phyloP scores from a whole-genome alignment of 805 yeast genomes.

The Yamadazyma olivae region DNA sequence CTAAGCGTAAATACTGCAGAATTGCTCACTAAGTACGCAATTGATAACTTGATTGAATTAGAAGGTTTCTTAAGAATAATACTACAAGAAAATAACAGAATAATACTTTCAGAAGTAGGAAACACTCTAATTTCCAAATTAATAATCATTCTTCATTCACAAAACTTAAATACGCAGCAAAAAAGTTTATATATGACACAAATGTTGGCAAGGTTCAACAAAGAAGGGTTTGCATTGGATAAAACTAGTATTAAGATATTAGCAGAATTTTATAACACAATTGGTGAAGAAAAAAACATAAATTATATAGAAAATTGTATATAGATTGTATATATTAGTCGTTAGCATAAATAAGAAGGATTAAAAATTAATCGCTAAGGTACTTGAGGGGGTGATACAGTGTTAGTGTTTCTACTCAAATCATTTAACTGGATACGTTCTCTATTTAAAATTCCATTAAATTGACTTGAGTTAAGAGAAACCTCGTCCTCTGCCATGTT shows the following conservation, averaged over 20 bases:
- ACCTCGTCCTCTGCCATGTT: constrained; percentile 13
- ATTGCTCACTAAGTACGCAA: constrained; percentile 1
- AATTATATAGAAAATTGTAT: constrained; percentile 5
- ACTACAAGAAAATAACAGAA: background rate
- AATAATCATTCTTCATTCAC: constrained; percentile 1
- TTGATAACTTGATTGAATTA: constrained; percentile 7
- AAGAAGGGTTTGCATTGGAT: constrained; percentile 3
- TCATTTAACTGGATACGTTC: constrained; percentile 5
- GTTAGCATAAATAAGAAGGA: background rate
- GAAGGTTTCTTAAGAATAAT: constrained; percentile 9
- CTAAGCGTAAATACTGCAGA: background rate
- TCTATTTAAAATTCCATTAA: constrained; percentile 7
- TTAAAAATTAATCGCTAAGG: background rate
- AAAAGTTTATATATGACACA: no score
- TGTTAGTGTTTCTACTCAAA: constrained; percentile 6
- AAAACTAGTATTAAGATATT: background rate
- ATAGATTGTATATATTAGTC: constrained; percentile 3
- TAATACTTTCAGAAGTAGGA: constrained; percentile 12
- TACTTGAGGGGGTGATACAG: background rate
- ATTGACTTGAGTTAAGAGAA: constrained; percentile 12
- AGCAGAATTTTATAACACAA: background rate
- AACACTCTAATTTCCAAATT: constrained; percentile 18
- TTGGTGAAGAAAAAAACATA: constrained; percentile 1
- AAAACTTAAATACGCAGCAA: no score
- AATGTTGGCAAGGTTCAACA: constrained; percentile 13